A percentile compares a stretch with the other conserved stretches of the same genome.
phyloP scores from a whole-genome alignment of 805 yeast genomes.

The Lachancea sp. region DNA sequence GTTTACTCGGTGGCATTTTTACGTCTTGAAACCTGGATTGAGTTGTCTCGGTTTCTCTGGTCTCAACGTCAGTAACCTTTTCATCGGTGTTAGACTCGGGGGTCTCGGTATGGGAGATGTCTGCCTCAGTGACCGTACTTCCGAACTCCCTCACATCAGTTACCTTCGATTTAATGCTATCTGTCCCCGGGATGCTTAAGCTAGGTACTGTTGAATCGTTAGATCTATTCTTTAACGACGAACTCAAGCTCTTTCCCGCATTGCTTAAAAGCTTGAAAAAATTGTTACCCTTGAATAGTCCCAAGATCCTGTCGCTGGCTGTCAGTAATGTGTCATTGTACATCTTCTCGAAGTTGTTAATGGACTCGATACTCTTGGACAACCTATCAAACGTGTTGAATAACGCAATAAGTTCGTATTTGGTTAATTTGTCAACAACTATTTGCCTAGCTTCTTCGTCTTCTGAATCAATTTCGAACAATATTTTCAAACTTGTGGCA shows the following conservation, averaged over 20 bases:
- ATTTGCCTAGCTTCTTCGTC: conserved; percentile 39
- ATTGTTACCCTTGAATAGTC: conserved; percentile 28
- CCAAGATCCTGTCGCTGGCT: conserved; percentile 16
- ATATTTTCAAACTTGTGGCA: conserved; percentile 88
- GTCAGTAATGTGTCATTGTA: conserved; percentile 35
- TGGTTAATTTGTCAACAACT: conserved; percentile 54
- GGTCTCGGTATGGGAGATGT: conserved; percentile 2
- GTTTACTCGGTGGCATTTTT: conserved; percentile 21
- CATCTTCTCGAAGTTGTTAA: conserved; percentile 60
- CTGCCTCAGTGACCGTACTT: conserved; percentile 12
- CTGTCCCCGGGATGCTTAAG: not conserved
- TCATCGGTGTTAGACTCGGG: not conserved
- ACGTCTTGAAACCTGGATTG: conserved; percentile 21
- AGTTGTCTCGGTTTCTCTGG: not conserved
- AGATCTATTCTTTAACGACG: conserved; percentile 10
- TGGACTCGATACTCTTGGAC: conserved; percentile 73
- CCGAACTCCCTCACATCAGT: not conserved
- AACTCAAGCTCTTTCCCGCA: conserved; percentile 23
- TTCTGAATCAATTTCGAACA: conserved; percentile 63
- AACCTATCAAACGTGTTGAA: conserved; percentile 89
- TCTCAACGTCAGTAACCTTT: conserved; percentile 12
- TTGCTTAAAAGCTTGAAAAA: conserved; percentile 28
- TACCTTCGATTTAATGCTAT: not conserved
- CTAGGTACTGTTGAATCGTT: conserved; percentile 1
- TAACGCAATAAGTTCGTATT: conserved; percentile 83